phyloP scores from a whole-genome alignment of 2,329 filamentous ascomycete genomes.

The Penicillium vulpinum region DNA sequence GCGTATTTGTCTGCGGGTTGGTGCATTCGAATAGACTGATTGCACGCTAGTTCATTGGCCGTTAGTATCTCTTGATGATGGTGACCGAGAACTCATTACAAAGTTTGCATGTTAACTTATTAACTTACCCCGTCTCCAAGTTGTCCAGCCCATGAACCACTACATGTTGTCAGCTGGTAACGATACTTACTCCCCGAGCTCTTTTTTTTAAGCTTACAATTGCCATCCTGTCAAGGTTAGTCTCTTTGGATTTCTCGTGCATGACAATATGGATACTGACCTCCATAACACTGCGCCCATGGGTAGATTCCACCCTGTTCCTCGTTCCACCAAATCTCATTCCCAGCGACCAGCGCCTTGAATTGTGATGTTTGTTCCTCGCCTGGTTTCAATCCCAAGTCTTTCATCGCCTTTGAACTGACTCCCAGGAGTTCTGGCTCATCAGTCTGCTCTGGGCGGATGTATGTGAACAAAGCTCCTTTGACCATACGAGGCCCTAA shows the following conservation, averaged over 20 bases:
- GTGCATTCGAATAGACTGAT: constrained; percentile 92
- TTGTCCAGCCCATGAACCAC: constrained; percentile 90
- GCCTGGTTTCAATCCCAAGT: constrained; percentile 71
- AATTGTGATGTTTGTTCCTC: constrained; percentile 75
- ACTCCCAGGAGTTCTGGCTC: constrained; percentile 78
- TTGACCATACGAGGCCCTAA: constrained; percentile 82
- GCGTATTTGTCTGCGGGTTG: constrained; percentile 67
- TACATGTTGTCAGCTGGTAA: constrained; percentile 43
- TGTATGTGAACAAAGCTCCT: constrained; percentile 84
- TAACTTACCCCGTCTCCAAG: constrained; percentile 73
- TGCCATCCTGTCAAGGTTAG: constrained; percentile 45
- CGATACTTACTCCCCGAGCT: background rate
- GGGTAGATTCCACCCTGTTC: constrained; percentile 81
- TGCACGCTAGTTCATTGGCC: constrained; percentile 55
- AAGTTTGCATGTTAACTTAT: constrained; percentile 17
- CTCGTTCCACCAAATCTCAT: constrained; percentile 74
- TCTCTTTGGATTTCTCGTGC: background rate
- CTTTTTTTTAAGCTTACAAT: constrained; percentile 44
- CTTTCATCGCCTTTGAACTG: constrained; percentile 73
- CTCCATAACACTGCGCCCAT: constrained; percentile 98
- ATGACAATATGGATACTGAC: constrained; percentile 55
- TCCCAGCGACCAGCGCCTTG: constrained; percentile 74
- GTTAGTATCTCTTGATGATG: constrained; percentile 9
- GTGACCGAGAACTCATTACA: background rate
- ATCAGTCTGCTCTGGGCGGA: constrained; percentile 72